phyloP scores from a whole-genome alignment of 2,329 filamentous ascomycete genomes.

The Neobulgaria alba region DNA sequence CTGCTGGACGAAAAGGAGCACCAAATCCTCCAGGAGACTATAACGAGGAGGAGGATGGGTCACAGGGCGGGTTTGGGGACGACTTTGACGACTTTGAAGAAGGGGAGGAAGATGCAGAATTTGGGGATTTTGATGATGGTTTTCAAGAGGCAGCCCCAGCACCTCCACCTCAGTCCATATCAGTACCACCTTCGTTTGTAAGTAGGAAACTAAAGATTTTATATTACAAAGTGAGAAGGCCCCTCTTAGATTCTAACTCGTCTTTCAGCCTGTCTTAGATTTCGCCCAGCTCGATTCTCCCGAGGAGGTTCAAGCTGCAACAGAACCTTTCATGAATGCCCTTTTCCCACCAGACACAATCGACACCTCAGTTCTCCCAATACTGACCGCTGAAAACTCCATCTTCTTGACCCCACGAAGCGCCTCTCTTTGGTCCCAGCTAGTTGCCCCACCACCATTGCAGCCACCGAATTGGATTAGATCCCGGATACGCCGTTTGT shows the following conservation, averaged over 20 bases:
- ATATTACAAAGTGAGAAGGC: conserved; percentile 6
- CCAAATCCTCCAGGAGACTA: conserved; percentile 46
- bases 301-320: conserved; percentile 51
- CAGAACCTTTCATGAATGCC: conserved; percentile 57
- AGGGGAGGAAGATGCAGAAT: conserved; percentile 39
- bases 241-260: background rate
- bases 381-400: conserved; percentile 38
- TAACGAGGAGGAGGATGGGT: conserved; percentile 46
- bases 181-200: conserved; percentile 34
- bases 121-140: conserved; percentile 50
- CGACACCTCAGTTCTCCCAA: conserved; percentile 41
- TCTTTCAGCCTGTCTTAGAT: conserved; percentile 54
- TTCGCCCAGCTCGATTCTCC: conserved; percentile 51
- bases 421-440: conserved; percentile 89
- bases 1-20: conserved; percentile 21
- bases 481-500: conserved; percentile 86
- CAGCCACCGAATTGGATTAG: conserved; percentile 98
- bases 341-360: conserved; percentile 54
- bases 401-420: conserved; percentile 80
- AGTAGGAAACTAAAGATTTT: conserved; percentile 27
- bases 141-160: conserved; percentile 50
- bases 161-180: conserved; percentile 29
- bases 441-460: conserved; percentile 87
- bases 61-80: conserved; percentile 46
- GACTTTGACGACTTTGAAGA: conserved; percentile 66